Evolutionary conservation across 257 asterid species (phyloP), one percentile per base, ranked within the genome.

Genomic region (Rhazya stricta): DNA sequence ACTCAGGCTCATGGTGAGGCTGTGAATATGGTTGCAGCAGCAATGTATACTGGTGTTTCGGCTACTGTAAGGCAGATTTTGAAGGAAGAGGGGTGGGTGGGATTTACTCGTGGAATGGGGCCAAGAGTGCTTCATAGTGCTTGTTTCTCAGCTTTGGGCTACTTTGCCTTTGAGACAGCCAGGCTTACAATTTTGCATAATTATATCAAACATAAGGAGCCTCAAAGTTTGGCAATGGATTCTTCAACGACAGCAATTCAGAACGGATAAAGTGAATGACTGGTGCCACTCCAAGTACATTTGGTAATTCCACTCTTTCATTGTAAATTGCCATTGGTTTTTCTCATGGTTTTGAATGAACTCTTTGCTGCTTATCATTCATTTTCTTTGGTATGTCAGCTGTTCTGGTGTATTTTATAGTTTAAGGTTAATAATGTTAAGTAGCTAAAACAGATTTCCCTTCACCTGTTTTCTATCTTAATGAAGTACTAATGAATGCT

Each of bases 161-260:
- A 92, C 88, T 94, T 89, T 63, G 97, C 99, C 0, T 94, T 94
- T 77, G 99, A 94, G 88, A 94, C 98, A 0, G 97, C 99, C 50
- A 83, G 97, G 56, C 91, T 94, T 42, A 87, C 94, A 13, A 86
- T 94, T 70, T 80, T 94, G 91, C 77, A 90, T 61, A 83, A 85
- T 84, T 91, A 92, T 71, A 72, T 94, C 69, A 85, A 65, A 84
- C 84, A 73, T 25, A 94, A 90, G 86, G 96, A 89, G 89, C 86
- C 85, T 36, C 85, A 91, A 68, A 73, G 23, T 53, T 45, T 66
- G 75, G 84, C 71, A 9, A 61, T 74, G 50, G 74, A 78, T 60
- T 36, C 89, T 63, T 77, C 73, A 16, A 1, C 32, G 37, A 48
- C 41, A 25, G 58, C n/a, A 12, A 46, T 34, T 45, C 77, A 61